Evolutionary conservation across 768 basidiomycete species (phyloP).

Genomic region (Cystobasidium ongulense): DNA sequence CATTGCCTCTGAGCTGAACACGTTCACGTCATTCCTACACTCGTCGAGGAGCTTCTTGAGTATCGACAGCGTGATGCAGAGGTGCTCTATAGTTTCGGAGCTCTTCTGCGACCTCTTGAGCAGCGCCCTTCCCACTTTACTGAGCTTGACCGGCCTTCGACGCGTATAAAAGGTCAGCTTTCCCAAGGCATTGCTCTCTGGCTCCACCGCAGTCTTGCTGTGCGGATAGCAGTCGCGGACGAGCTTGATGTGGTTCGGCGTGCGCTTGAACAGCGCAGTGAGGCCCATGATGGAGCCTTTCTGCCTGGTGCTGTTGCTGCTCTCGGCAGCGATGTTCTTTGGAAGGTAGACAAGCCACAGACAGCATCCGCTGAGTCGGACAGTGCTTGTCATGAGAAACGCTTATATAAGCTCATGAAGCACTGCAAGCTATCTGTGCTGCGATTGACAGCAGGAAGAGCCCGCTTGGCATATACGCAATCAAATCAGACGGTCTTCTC

Average conservation of each 20-base stretch:
- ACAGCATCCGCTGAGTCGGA: background rate
- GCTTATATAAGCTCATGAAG: too few relatives aligned
- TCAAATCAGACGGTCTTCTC: background rate
- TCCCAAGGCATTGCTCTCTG: constrained; percentile 24
- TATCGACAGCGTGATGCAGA: constrained; percentile 11
- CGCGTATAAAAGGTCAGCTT: constrained; percentile 28
- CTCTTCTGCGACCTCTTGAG: background rate
- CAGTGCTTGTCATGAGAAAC: background rate
- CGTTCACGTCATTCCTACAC: constrained; percentile 28
- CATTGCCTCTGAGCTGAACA: constrained; percentile 21
- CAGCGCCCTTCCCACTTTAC: constrained; percentile 17
- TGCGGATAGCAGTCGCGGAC: constrained; percentile 20
- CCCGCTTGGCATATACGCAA: too few relatives aligned
- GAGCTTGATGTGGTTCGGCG: constrained; percentile 19
- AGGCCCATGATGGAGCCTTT: background rate
- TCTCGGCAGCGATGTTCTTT: background rate
- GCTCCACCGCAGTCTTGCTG: constrained; percentile 23
- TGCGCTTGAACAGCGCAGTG: background rate
- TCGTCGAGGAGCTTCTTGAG: constrained; percentile 26
- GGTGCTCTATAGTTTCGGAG: background rate
- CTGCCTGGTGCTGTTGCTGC: background rate
- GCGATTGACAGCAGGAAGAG: too few relatives aligned
- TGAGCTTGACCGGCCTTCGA: constrained; percentile 23
- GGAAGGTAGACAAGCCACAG: too few relatives aligned
- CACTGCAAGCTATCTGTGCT: too few relatives aligned